Conservation (phyloP, 768 basidiomycete genomes). For the Tulasnella calospora region DNA sequence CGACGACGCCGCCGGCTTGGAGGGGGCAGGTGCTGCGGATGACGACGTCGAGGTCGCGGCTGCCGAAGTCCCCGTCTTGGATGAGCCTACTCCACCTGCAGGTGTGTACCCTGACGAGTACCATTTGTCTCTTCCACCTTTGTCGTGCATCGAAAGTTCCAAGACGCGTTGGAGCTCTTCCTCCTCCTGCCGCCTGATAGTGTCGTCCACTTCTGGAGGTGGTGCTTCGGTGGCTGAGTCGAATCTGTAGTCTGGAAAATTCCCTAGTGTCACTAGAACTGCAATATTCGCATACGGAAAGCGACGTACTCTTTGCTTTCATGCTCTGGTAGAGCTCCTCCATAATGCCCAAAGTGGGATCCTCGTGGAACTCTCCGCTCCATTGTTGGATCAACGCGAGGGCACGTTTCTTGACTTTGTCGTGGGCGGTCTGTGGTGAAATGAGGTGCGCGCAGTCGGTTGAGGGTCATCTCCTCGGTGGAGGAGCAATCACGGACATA, state of each 20-base stretch:
- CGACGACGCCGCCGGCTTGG: slow-evolving; percentile 33
- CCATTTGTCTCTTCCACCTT: slow-evolving; percentile 68
- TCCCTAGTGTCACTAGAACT: background rate
- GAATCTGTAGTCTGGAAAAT: slow-evolving; percentile 61
- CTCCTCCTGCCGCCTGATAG: slow-evolving; percentile 77
- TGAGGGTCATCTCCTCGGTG: background rate
- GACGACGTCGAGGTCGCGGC: slow-evolving; percentile 14
- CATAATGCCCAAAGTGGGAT: slow-evolving; percentile 81
- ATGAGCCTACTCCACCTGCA: slow-evolving; percentile 30
- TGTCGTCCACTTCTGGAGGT: slow-evolving; percentile 70
- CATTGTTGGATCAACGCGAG: slow-evolving; percentile 72
- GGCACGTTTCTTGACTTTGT: slow-evolving; percentile 76
- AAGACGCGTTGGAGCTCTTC: slow-evolving; percentile 91
- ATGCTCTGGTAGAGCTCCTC: slow-evolving; percentile 79
- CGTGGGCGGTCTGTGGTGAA: slow-evolving; percentile 69
- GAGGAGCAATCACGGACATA: slow-evolving; percentile 35
- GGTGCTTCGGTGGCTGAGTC: slow-evolving; percentile 49
- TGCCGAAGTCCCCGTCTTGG: background rate
- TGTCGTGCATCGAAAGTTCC: slow-evolving; percentile 89
- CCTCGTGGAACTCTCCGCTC: slow-evolving; percentile 77
- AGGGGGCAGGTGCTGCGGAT: slow-evolving; percentile 13
- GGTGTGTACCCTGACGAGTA: slow-evolving; percentile 39
- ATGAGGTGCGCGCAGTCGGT: background rate
- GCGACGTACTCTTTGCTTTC: slow-evolving; percentile 67
- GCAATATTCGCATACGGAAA: too few relatives aligned